Percentiles rank a stretch among this genome's conserved stretches.
phyloP scores from a whole-genome alignment of 495 filamentous ascomycete genomes.

The Letharia columbiana region DNA sequence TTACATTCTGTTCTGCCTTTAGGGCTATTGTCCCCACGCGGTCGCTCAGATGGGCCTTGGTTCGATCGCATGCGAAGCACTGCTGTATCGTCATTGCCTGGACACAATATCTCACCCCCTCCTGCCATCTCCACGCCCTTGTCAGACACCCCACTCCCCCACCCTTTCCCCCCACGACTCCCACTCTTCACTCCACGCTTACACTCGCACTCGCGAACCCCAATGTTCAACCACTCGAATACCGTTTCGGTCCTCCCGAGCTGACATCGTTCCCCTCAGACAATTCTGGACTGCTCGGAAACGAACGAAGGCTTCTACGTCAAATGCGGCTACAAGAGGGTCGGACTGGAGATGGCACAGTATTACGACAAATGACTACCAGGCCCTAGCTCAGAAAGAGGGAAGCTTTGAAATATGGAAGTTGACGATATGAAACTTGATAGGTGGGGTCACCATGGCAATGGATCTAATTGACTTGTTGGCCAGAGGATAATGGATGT shows the following conservation, averaged over 20 bases:
- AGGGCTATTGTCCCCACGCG: neutral
- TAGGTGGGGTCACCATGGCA: neutral
- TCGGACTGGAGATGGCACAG: constrained; percentile 94
- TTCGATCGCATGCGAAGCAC: neutral
- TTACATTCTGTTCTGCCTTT: neutral
- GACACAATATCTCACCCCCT: neutral
- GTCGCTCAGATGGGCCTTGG: neutral
- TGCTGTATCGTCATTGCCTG: neutral
- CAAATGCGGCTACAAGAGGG: constrained; percentile 93
- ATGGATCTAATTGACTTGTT: neutral
- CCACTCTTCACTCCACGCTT: neutral
- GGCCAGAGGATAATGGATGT: neutral
- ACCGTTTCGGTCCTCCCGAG: constrained; percentile 8
- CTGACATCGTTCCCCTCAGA: constrained; percentile 32
- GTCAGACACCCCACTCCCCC: neutral
- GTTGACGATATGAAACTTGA: neutral
- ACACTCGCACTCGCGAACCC: neutral
- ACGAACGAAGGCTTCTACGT: constrained; percentile 96
- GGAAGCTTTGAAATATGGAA: neutral
- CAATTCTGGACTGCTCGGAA: constrained; percentile 68
- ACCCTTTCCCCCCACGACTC: neutral
- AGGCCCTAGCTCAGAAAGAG: neutral
- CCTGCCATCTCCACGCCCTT: neutral
- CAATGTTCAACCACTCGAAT: constrained; percentile 2
- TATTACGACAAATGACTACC: constrained; percentile 54